These are phyloP conservation scores for Punica granatum DNA, from an alignment of 345 rosid genomes.

Conservation along the genomic window DNA sequence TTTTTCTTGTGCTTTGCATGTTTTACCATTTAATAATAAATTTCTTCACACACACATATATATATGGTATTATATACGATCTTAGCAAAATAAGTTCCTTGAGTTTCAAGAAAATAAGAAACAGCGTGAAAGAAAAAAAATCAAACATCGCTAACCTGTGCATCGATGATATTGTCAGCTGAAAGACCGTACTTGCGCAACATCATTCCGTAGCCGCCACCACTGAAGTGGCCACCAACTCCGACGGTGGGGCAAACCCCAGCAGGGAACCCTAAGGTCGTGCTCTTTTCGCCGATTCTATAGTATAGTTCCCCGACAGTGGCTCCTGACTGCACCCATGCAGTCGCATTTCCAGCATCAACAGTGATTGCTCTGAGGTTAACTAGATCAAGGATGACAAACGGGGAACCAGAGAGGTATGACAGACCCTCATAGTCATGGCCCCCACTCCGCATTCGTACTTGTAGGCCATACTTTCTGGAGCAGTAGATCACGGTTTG, in stretches of 20 bases:
- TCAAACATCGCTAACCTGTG: conserved; percentile 10
- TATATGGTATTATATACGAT: too few relatives aligned
- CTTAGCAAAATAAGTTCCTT: too few relatives aligned
- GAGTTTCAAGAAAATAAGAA: too few relatives aligned
- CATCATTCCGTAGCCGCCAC: too few relatives aligned
- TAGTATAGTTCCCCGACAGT: conserved; percentile 49
- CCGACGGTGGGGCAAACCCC: too few relatives aligned
- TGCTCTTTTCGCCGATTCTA: conserved; percentile 29
- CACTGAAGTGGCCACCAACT: too few relatives aligned
- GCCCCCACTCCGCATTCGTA: conserved; percentile 34
- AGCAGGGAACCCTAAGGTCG: conserved; percentile 35
- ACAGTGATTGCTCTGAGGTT: conserved; percentile 29
- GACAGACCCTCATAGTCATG: conserved; percentile 49
- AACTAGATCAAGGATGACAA: conserved; percentile 34
- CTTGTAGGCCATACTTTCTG: conserved; percentile 18
- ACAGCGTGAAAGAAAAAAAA: too few relatives aligned
- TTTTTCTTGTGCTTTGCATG: too few relatives aligned
- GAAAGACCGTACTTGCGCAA: conserved; percentile 47
- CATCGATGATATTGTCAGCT: conserved; percentile 43
- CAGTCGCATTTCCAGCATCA: conserved; percentile 25
- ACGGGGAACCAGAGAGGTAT: conserved; percentile 29
- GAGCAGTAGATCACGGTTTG: conserved; percentile 30
- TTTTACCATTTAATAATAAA: too few relatives aligned
- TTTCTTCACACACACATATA: too few relatives aligned
- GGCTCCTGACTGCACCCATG: conserved; percentile 51